These are phyloP conservation scores for Podospora appendiculata DNA, from an alignment of 495 filamentous ascomycete species.

Conservation along the genomic window DNA sequence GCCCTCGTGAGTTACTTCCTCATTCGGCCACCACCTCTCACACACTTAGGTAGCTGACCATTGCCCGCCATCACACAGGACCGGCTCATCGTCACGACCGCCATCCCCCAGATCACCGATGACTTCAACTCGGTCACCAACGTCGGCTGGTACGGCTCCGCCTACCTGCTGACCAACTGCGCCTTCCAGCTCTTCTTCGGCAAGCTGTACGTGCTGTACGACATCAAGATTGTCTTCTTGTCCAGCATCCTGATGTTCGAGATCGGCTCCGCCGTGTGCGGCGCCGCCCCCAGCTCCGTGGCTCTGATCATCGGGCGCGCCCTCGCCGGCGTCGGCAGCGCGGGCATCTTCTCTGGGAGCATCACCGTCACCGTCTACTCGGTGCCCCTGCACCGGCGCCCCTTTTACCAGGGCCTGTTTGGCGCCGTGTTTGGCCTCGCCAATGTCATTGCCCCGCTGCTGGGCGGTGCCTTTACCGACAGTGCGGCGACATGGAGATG, in stretches of 20 bases:
- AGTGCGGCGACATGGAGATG: slow-evolving; percentile 23
- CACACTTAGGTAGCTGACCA: no score
- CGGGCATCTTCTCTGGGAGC: slow-evolving; percentile 27
- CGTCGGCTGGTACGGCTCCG: slow-evolving; percentile 45
- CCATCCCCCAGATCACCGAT: slow-evolving; percentile 23
- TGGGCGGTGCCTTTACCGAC: slow-evolving; percentile 45
- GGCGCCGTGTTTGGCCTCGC: slow-evolving; percentile 7
- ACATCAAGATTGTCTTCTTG: slow-evolving; percentile 31
- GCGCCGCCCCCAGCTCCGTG: slow-evolving; percentile 38
- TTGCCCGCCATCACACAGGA: not conserved
- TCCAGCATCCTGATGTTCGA: slow-evolving; percentile 31
- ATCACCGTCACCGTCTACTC: slow-evolving; percentile 43
- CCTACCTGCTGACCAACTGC: slow-evolving; percentile 38
- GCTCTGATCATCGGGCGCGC: slow-evolving; percentile 47
- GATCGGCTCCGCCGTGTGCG: slow-evolving; percentile 43
- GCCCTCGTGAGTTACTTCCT: not conserved
- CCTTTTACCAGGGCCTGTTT: slow-evolving; percentile 25
- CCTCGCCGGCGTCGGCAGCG: slow-evolving; percentile 39
- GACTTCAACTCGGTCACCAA: slow-evolving; percentile 33
- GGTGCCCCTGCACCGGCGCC: slow-evolving; percentile 30
- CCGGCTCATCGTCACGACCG: not conserved
- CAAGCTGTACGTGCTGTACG: slow-evolving; percentile 35
- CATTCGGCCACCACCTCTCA: no score
- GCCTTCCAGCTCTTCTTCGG: slow-evolving; percentile 35
- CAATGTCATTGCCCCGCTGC: slow-evolving; percentile 19